Base-by-base conservation (phyloP, 257 asterid species). In the Nicotiana obtusifolia region DNA sequence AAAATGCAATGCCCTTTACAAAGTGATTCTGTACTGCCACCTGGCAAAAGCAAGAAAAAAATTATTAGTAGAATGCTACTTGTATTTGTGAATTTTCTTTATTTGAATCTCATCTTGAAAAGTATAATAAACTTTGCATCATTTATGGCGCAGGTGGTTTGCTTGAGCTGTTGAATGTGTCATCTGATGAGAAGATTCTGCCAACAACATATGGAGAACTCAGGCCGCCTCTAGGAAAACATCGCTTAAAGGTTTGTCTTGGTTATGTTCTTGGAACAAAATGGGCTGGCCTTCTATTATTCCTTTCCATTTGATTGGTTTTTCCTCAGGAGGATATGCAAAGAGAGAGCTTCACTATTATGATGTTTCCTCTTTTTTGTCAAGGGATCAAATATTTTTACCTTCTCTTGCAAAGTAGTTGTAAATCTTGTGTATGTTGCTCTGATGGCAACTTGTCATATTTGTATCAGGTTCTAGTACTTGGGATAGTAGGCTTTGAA, bases 211-310 rank as follows among this genome's bases (percentile, higher is more conserved):
- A 91, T 87, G 99, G 99, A 81, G 98, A 93, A 89, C 83, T 96
- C 84, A 92, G 88, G 87, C 99, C 99, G 54, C 99, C 99, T 86
- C 98, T 96, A 47, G 98, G 99, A 68, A 92, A 93, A 83, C 94
- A 96, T 87, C 98, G 98, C 6, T 85, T 96, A 83, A 94, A 94
- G 99, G 99, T 91, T 83, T 75, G 87, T 77, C 75, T 60, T 68
- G 24, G 77, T 52, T 28, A 10, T 24, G 24, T 26, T 9, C 52
- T 44, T 82, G 65, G 28, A 47, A n/a, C 26, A 33, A 65, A 78
- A 24, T 22, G 4, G 30, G 20, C 64, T 30, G 60, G 65, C 77
- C 75, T 49, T 73, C 13, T 49, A 35, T 73, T 73, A 47, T 47
- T 73, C 44, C 79, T 73, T 73, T 73, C 14, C 79, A 49, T 24